Evolutionary conservation across 2,329 filamentous ascomycete genomes (phyloP).

Genomic region (Paramyrothecium roridum): DNA sequence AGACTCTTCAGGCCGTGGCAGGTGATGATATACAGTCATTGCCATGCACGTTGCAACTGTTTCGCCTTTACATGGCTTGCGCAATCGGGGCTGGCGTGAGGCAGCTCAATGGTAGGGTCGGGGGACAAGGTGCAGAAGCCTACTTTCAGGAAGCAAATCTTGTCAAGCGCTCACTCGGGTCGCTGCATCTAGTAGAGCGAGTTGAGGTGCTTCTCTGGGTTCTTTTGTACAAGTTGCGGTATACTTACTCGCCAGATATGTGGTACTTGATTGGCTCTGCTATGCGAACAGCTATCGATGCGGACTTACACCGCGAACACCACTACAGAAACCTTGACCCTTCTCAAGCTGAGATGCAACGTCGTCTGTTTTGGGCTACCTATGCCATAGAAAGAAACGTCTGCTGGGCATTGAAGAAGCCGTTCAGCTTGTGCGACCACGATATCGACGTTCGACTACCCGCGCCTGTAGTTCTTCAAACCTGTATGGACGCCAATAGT

Average conservation of each 20-base stretch:
- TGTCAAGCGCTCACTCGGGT: background rate
- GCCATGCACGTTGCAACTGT: background rate
- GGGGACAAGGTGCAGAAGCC: background rate
- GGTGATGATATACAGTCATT: background rate
- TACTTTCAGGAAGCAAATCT: background rate
- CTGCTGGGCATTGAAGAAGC: slow-evolving; percentile 4
- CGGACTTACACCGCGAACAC: slow-evolving; percentile 4
- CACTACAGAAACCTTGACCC: background rate
- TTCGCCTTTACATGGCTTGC: background rate
- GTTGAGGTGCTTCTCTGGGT: background rate
- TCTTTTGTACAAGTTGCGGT: slow-evolving; percentile 6
- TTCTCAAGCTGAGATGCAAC: background rate
- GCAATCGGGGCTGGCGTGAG: background rate
- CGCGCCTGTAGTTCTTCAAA: background rate
- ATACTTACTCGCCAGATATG: slow-evolving; percentile 2
- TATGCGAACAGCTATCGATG: slow-evolving; percentile 5
- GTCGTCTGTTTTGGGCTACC: slow-evolving; percentile 3
- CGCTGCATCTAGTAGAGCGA: background rate
- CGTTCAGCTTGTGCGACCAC: slow-evolving; percentile 5
- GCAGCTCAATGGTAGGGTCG: background rate
- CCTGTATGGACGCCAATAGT: background rate
- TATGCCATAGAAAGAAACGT: slow-evolving; percentile 5
- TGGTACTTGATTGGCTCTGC: slow-evolving; percentile 5
- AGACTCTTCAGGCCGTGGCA: background rate
- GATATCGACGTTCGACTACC: slow-evolving; percentile 3